A percentile compares a stretch with the other conserved stretches of the same genome.
Evolutionary conservation across 2,329 filamentous ascomycete genomes (phyloP).

Genomic region (Colletotrichum sp.): DNA sequence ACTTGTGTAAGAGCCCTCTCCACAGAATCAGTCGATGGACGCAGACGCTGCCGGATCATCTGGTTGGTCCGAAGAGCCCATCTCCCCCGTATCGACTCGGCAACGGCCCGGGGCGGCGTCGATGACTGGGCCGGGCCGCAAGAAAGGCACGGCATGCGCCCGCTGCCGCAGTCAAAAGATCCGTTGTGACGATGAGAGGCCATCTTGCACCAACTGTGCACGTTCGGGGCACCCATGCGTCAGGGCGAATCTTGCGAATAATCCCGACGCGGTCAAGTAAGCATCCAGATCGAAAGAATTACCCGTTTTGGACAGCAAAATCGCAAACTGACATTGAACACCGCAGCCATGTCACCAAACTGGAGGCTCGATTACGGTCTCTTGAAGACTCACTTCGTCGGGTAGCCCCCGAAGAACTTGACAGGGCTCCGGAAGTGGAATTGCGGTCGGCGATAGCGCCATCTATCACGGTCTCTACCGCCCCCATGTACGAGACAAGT

Average conservation of each 20-base stretch:
- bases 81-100: neutral
- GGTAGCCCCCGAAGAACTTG: neutral
- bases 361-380: neutral
- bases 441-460: neutral
- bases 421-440: neutral
- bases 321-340: neutral
- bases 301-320: neutral
- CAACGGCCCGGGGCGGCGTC: neutral
- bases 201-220: slow-evolving; percentile 33
- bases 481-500: neutral
- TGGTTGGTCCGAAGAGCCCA: neutral
- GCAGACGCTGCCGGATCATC: neutral
- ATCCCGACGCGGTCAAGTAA: neutral
- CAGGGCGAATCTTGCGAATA: slow-evolving; percentile 18
- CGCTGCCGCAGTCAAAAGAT: slow-evolving; percentile 37
- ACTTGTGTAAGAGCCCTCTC: neutral
- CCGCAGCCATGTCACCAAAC: neutral
- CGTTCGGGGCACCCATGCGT: slow-evolving; percentile 33
- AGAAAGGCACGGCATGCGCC: slow-evolving; percentile 36
- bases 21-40: neutral
- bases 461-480: neutral
- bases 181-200: slow-evolving; percentile 31
- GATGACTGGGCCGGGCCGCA: neutral
- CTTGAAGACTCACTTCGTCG: neutral
- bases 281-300: neutral